Base-by-base conservation (phyloP, 1,284 basidiomycete genomes). In the Naganishia albida region DNA sequence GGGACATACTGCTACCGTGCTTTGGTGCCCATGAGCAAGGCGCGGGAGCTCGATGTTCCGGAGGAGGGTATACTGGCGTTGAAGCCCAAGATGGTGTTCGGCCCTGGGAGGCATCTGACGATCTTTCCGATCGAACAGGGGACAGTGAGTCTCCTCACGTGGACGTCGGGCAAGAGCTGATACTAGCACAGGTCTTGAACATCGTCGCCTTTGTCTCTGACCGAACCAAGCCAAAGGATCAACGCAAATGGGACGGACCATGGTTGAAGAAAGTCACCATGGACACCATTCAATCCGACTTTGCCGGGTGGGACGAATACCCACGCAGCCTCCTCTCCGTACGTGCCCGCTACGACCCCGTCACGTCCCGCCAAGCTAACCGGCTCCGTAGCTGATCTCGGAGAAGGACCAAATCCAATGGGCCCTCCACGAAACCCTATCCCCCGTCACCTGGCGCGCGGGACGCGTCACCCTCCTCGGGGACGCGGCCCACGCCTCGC, bases 401-500 rank as follows among this genome's bases (percentile, higher is more conserved):
- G 50, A 53, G 48, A 78, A 82, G 44, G 78, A 78, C 20, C 82
- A 84, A 0, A 83, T 77, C 68, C 85, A 83, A 72, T 88, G 86
- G 87, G 81, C 80, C 3, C 82, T 88, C 46, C 86, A 86, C 68
- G 79, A 81, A 25, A 67, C 86, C 8, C 84, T 84, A 0, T 82
- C 82, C 0, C 75, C 88, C 42, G 67, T 77, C 7, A 82, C 74
- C 13, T 87, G 81, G 68, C 76, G 82, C 26, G 78, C 79, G 34
- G 82, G 81, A 0, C 77, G 78, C 4, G 77, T 87, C 7, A 84
- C 83, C 0, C 75, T 88, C 18, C 76, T 86, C 13, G 86, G 86
- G 7, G 86, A 87, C 72, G 83, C 85, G 2, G 84, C 84, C 16
- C 86, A 87, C 71, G 84, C 80, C 0, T 87, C 85, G 28, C 68